Evolutionary conservation across 768 basidiomycete genomes (phyloP).

Genomic region (Trametes elegans): DNA sequence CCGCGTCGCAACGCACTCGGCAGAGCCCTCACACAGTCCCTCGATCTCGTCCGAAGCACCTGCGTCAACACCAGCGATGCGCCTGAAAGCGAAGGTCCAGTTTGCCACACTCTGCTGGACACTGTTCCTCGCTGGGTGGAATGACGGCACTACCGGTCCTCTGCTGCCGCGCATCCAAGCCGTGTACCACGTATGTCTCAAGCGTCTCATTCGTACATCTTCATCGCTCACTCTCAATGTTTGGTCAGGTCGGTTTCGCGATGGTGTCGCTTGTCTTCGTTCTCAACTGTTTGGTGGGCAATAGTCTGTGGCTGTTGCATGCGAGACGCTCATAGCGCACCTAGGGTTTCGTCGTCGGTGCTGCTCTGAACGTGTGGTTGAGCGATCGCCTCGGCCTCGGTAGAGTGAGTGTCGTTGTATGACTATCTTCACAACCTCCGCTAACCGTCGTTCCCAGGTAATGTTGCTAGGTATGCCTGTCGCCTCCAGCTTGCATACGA

Average conservation of each 20-base stretch:
- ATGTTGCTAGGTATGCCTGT: slow-evolving; percentile 35
- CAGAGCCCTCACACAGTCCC: no score
- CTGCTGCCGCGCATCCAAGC: slow-evolving; percentile 68
- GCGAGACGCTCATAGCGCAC: neutral
- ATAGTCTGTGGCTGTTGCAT: neutral
- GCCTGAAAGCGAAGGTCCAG: no score
- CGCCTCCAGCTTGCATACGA: neutral
- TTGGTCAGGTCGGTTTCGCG: slow-evolving; percentile 42
- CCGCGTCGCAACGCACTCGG: no score
- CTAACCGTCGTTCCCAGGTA: slow-evolving; percentile 26
- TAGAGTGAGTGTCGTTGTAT: slow-evolving; percentile 33
- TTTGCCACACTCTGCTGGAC: slow-evolving; percentile 49
- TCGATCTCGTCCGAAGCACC: no score
- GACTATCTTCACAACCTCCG: neutral
- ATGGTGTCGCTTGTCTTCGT: slow-evolving; percentile 64
- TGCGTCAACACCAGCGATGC: no score
- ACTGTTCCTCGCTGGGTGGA: slow-evolving; percentile 73
- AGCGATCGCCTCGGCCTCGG: slow-evolving; percentile 47
- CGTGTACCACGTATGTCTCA: slow-evolving; percentile 45
- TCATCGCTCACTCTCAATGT: neutral
- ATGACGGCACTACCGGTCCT: slow-evolving; percentile 73
- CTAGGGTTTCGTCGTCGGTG: slow-evolving; percentile 48
- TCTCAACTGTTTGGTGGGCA: slow-evolving; percentile 39
- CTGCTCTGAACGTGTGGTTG: slow-evolving; percentile 45
- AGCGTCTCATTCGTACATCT: no score